Conservation (phyloP, 2,329 filamentous ascomycete genomes). For the Ophiognomonia clavigignenti-juglandacearum region DNA sequence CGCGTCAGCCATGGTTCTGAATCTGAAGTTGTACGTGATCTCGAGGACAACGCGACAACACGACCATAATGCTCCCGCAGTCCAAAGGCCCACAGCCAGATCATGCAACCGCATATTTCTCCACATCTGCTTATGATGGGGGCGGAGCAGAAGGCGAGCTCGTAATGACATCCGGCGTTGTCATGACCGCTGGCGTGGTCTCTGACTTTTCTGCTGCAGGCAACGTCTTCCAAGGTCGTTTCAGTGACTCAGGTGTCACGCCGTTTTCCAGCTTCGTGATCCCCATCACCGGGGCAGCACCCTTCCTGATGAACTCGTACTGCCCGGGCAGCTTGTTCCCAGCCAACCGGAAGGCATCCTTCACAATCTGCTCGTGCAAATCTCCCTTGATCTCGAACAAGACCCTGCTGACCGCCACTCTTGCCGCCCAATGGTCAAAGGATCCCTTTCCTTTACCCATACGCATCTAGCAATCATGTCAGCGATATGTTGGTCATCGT, state of each 20-base stretch:
- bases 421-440: constrained; percentile 93
- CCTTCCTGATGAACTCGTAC: constrained; percentile 93
- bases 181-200: constrained; percentile 25
- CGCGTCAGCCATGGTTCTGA: too few species aligned
- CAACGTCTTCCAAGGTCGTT: constrained; percentile 68
- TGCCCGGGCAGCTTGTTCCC: constrained; percentile 88
- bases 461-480: constrained; percentile 54
- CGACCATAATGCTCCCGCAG: neutral
- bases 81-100: constrained; percentile 4
- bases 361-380: constrained; percentile 88
- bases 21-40: too few species aligned
- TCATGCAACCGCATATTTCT: constrained; percentile 17
- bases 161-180: constrained; percentile 27
- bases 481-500: neutral
- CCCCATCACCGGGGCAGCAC: constrained; percentile 83
- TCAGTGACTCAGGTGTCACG: constrained; percentile 76
- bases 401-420: constrained; percentile 85
- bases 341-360: constrained; percentile 89
- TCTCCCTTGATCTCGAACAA: constrained; percentile 90
- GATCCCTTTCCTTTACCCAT: constrained; percentile 99
- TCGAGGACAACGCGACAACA: neutral
- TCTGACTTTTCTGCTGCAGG: constrained; percentile 38
- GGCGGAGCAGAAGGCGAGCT: constrained; percentile 28
- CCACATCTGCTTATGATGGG: constrained; percentile 24
- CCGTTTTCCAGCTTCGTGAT: constrained; percentile 81